A percentile compares a stretch with the other conserved stretches of the same genome.
Conservation (phyloP, 2,329 filamentous ascomycete genomes). For the Fusarium metavorans region DNA sequence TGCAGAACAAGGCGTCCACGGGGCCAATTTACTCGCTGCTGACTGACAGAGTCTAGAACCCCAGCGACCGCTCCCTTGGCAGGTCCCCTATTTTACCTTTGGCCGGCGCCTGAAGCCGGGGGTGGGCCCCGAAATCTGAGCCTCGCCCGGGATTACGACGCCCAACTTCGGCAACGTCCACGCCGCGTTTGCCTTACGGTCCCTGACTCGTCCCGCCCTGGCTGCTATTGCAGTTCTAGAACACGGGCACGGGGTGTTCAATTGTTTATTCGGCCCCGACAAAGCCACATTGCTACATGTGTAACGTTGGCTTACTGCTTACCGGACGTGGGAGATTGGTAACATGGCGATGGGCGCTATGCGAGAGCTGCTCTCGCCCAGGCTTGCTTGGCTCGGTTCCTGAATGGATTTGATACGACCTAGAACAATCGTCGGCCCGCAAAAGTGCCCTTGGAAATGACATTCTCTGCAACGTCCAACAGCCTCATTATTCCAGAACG, state of each 20-base stretch:
- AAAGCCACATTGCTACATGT: not conserved
- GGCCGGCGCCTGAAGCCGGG: constrained; percentile 18
- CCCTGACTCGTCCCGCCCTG: not conserved
- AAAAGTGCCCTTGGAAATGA: constrained; percentile 20
- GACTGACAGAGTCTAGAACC: constrained; percentile 33
- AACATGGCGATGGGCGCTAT: not conserved
- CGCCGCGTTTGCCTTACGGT: constrained; percentile 8
- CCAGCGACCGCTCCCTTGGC: constrained; percentile 29
- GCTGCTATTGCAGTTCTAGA: constrained; percentile 3
- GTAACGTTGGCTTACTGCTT: not conserved
- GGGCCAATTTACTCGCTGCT: constrained; percentile 18
- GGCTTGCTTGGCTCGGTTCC: not conserved
- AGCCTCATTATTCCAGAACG: constrained; percentile 29
- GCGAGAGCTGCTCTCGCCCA: not conserved
- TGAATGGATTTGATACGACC: not conserved
- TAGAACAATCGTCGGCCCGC: constrained; percentile 6
- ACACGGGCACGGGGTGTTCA: not conserved
- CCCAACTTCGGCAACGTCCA: constrained; percentile 6
- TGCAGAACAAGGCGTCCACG: not conserved
- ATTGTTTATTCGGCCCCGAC: not conserved
- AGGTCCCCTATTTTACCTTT: constrained; percentile 20
- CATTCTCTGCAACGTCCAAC: constrained; percentile 1
- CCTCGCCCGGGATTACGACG: not conserved
- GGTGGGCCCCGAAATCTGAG: constrained; percentile 13
- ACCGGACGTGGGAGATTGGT: not conserved